Evolutionary conservation across 352 stramenopile genomes (phyloP).

Genomic region (Phytophthora sojae): DNA sequence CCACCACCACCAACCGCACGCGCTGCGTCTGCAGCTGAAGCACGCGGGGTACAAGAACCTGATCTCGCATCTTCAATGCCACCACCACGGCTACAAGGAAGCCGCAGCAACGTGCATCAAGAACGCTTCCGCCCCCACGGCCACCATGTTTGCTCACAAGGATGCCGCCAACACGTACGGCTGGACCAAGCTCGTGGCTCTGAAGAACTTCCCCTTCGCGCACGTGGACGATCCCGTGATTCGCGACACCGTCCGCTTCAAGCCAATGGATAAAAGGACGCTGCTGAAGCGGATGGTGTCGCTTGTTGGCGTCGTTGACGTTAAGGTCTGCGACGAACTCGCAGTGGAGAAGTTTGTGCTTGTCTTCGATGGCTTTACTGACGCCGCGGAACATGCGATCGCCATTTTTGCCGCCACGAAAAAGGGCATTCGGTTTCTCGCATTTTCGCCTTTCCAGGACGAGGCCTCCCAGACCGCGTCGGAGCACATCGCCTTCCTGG

Average conservation of each 20-base stretch:
- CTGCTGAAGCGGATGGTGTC: conserved; percentile 8
- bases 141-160: conserved; percentile 10
- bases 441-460: conserved; percentile 8
- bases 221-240: conserved; percentile 9
- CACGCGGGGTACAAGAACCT: conserved; percentile 5
- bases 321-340: neutral
- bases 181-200: conserved; percentile 4
- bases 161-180: conserved; percentile 8
- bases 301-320: conserved; percentile 2
- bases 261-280: neutral
- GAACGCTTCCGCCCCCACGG: neutral
- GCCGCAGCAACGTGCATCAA: conserved; percentile 3
- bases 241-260: conserved; percentile 2
- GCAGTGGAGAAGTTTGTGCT: conserved; percentile 2
- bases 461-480: conserved; percentile 5
- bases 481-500: conserved; percentile 15
- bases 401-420: conserved; percentile 16
- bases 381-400: conserved; percentile 5
- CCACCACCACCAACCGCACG: neutral
- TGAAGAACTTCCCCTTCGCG: conserved; percentile 11
- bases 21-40: neutral
- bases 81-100: neutral
- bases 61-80: neutral
- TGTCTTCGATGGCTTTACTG: conserved; percentile 15
- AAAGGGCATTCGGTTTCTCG: conserved; percentile 8